Evolutionary conservation across 352 stramenopile species (phyloP), one percentile per base, ranked within the genome.

Genomic region (Elongisporangium senticosum): DNA sequence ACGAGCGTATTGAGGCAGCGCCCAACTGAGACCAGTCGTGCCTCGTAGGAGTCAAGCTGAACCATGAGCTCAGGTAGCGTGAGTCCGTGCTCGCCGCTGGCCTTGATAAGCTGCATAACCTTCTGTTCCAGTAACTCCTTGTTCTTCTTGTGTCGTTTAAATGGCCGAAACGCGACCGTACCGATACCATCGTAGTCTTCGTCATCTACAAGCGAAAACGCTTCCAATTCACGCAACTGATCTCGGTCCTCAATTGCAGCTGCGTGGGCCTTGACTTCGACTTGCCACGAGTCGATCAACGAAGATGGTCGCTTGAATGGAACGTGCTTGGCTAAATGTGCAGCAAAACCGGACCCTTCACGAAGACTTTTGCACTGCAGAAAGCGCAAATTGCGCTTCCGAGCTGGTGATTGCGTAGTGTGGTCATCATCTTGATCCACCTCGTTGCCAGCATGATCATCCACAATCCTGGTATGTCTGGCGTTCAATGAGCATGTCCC

Each of bases 281-380:
- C 83, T 51, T 75, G 76, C 83, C 83, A 93, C 39, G 62, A 86
- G 20, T 92, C 76, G 21, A 81, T 85, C 24, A 89, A 58, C 64
- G 80, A 69, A 2, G 77, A 79, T 0, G 72, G 73, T 26, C 83
- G 88, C 19, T 79, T 69, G 33, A 80, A 80, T 24, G 71, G 79
- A 2, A 88, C 65, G 21, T 79, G 79, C 59, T 88, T 88, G 4
- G 83, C 82, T 24, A 92, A 65, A 49, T 92, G 83, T 4, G 80
- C 78, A 11, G 80, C 77, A 50, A 92, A 89, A 1, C 82, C 82
- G 17, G 75, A 79, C 20, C 79, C 71, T 51, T 76, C 70, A 51
- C 84, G 85, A 21, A 87, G 55, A 51, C 58, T 82, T 56, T 86
- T 89, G 65, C 79, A 87, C 55, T 72, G 83, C 21, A 89, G 62